Percentiles rank a stretch among this genome's conserved stretches.
phyloP scores from a whole-genome alignment of 176 grass and related monocot species.

The Musa schizocarpa region DNA sequence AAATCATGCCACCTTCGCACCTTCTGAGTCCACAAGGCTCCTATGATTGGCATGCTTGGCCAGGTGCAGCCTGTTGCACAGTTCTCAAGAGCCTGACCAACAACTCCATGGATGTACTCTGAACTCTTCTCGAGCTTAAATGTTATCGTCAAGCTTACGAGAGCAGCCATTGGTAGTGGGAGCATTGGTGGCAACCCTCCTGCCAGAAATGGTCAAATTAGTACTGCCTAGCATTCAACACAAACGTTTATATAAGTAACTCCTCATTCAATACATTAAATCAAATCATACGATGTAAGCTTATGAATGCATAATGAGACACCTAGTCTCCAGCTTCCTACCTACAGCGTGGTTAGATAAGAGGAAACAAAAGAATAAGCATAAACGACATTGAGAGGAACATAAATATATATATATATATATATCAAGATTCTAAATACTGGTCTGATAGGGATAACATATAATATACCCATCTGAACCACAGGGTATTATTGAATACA shows the following conservation, averaged over 20 bases:
- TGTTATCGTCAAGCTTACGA: conserved; percentile 92
- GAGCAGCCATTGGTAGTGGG: conserved; percentile 91
- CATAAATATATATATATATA: too few relatives aligned
- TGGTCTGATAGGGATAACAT: too few relatives aligned
- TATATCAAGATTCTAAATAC: too few relatives aligned
- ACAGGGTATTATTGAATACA: too few relatives aligned
- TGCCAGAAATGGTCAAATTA: conserved; percentile 26
- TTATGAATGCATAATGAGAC: not conserved
- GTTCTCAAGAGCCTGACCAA: conserved; percentile 81
- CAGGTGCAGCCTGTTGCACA: conserved; percentile 70
- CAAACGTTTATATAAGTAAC: conserved; percentile 1
- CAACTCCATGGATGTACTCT: conserved; percentile 59
- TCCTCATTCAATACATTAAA: not conserved
- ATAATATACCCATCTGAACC: too few relatives aligned
- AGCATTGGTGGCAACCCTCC: conserved; percentile 89
- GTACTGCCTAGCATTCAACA: not conserved
- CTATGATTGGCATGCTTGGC: conserved; percentile 99
- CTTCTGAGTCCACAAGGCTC: conserved; percentile 87
- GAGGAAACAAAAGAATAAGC: not conserved
- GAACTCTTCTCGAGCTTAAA: conserved; percentile 86
- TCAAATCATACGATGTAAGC: not conserved
- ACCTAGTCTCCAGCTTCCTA: not conserved
- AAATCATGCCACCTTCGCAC: conserved; percentile 87
- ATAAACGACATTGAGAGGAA: not conserved
- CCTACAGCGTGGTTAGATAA: not conserved